These are phyloP conservation scores for Fusarium papillatum DNA, from an alignment of 2,329 filamentous ascomycete genomes.

Conservation along the genomic window DNA sequence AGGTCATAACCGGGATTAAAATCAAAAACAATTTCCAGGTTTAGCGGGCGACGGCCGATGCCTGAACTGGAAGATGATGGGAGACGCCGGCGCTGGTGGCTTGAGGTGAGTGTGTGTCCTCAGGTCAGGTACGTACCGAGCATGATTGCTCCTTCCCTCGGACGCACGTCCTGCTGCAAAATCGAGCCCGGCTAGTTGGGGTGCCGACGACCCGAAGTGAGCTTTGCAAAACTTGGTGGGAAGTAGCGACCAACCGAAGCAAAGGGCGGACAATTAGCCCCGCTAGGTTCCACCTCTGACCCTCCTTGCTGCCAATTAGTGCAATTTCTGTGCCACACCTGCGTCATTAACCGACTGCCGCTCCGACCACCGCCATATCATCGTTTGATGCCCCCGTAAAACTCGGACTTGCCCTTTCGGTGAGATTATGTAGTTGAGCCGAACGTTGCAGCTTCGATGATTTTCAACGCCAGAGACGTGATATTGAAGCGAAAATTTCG, in stretches of 20 bases:
- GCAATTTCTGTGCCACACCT: constrained; percentile 9
- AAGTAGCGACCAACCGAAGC: constrained; percentile 42
- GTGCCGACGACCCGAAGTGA: constrained; percentile 42
- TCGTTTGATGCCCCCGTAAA: constrained; percentile 22
- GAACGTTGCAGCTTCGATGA: background rate
- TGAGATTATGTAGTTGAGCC: background rate
- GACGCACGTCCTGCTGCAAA: background rate
- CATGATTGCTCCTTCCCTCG: background rate
- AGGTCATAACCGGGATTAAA: constrained; percentile 31
- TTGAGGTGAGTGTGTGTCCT: background rate
- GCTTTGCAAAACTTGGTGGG: constrained; percentile 15
- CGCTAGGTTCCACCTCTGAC: background rate
- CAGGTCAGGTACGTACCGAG: constrained; percentile 8
- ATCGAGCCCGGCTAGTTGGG: constrained; percentile 17
- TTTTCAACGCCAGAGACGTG: background rate
- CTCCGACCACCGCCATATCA: constrained; percentile 45
- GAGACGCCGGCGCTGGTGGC: background rate
- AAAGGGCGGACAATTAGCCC: constrained; percentile 15
- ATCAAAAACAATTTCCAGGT: constrained; percentile 24
- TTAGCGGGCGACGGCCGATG: constrained; percentile 9
- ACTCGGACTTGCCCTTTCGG: background rate
- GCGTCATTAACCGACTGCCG: constrained; percentile 44
- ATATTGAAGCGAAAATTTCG: background rate
- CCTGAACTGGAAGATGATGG: background rate
- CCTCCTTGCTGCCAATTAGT: constrained; percentile 2